Evolutionary conservation across 441 rosid genomes (phyloP), one percentile per base, ranked within the genome.

Genomic region (Metrosideros polymorpha): DNA sequence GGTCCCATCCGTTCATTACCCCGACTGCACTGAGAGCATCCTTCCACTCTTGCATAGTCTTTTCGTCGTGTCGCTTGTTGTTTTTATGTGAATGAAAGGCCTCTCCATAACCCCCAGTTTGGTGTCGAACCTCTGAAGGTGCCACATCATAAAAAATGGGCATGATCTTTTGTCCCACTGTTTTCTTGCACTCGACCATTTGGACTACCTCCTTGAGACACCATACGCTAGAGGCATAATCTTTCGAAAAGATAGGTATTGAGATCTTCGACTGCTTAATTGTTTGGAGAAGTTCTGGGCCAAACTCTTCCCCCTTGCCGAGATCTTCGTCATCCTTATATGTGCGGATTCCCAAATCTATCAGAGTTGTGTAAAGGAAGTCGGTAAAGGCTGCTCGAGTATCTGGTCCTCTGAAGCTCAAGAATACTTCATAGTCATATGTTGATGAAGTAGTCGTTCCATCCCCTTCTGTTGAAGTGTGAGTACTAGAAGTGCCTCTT

Each of bases 301-400:
- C 76, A 63, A 63, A 63, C 0, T 32, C 6, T 63, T 0, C 43
- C 0, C 76, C 76, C 0, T 2, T 0, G 4, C 0, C 13, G 0
- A 63, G 76, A 0, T 18, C 4, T 32, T 32, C 0, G 0, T 63
- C 76, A 0, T 63, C 76, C 13, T 0, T 63, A 9, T 0, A 63
- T 32, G 5, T 0, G 0, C 12, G 13, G 24, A 63, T 63, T 0
- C 43, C 25, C 0, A 0, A 2, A 18, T 0, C 25, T 0, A 0
- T 1, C 0, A 61, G 6, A 0, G 2, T 8, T 17, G 12, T 61
- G 3, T 30, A 61, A 17, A 61, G 75, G 12, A 1, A 0, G 35
- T 61, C 25, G 0, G 43, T 32, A 8, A 63, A 63, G 8, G 0
- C 1, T 0, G 1, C 10, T 63, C 43, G 76, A 63, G 76, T 63